Evolutionary conservation across 2,329 filamentous ascomycete species (phyloP).

Genomic region (Colletotrichum sp.): DNA sequence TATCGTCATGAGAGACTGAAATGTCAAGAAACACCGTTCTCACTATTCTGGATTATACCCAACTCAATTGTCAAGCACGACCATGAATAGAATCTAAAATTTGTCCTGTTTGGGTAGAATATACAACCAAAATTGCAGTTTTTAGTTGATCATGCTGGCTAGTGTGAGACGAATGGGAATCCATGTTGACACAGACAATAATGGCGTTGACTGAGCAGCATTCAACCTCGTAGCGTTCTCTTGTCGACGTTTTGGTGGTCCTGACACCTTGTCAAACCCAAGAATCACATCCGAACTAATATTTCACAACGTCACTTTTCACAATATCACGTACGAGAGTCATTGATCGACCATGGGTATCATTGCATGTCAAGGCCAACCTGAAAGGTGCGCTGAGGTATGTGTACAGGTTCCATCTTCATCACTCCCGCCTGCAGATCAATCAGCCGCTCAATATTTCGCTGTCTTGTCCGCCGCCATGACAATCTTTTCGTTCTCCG

Average conservation of each 20-base stretch:
- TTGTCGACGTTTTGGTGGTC: neutral
- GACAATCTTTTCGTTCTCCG: slow-evolving; percentile 3
- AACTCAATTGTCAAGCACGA: neutral
- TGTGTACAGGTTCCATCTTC: slow-evolving; percentile 1
- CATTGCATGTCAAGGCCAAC: slow-evolving; percentile 24
- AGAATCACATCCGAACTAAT: neutral
- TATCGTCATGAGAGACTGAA: slow-evolving; percentile 27
- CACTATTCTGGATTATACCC: neutral
- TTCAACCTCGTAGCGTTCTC: neutral
- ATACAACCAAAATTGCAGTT: neutral
- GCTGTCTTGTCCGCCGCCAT: neutral
- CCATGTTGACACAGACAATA: neutral
- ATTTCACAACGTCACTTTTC: neutral
- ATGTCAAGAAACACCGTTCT: neutral
- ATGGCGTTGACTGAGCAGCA: neutral
- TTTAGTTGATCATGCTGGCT: neutral
- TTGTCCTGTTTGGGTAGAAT: neutral
- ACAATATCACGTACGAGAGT: neutral
- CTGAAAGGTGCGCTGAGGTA: neutral
- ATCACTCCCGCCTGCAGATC: neutral
- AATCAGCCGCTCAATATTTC: slow-evolving; percentile 6
- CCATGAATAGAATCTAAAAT: neutral
- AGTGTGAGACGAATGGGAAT: neutral
- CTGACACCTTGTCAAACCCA: neutral
- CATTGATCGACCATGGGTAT: slow-evolving; percentile 21